phyloP scores from a whole-genome alignment of 257 asterid genomes.

The Solanum gandarillasii region DNA sequence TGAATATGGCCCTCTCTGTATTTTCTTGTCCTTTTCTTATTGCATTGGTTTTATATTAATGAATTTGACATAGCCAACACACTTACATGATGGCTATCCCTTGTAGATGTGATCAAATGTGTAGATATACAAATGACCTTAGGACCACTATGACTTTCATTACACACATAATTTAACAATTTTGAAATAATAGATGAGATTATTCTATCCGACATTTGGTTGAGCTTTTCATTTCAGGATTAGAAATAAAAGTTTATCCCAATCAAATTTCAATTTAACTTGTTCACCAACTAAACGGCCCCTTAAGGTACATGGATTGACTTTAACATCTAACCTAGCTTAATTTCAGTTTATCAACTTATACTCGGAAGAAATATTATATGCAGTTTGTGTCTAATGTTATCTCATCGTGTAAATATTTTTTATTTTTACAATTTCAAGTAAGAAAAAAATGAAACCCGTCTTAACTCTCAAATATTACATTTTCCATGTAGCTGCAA shows the following conservation, averaged over 20 bases:
- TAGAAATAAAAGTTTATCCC: background rate
- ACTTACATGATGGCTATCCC: background rate
- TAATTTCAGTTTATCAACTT: background rate
- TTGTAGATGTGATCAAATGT: background rate
- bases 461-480: background rate
- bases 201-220: background rate
- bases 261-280: background rate
- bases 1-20: conserved; percentile 23
- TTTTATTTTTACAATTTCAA: background rate
- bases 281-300: background rate
- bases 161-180: background rate
- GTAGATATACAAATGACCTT: background rate
- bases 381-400: background rate
- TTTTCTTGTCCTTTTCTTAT: conserved; percentile 3
- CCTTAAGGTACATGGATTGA: background rate
- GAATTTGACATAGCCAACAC: background rate
- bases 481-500: background rate
- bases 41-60: background rate
- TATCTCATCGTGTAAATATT: background rate
- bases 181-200: background rate
- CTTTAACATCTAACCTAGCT: background rate
- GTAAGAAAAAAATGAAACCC: background rate
- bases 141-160: background rate
- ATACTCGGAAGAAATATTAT: background rate
- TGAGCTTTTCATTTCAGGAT: background rate